Percentiles rank a stretch among this genome's conserved stretches.
These are phyloP conservation scores for Cyclotella choctawhatcheeana DNA, from an alignment of 108 stramenopile species.

Conservation along the genomic window DNA sequence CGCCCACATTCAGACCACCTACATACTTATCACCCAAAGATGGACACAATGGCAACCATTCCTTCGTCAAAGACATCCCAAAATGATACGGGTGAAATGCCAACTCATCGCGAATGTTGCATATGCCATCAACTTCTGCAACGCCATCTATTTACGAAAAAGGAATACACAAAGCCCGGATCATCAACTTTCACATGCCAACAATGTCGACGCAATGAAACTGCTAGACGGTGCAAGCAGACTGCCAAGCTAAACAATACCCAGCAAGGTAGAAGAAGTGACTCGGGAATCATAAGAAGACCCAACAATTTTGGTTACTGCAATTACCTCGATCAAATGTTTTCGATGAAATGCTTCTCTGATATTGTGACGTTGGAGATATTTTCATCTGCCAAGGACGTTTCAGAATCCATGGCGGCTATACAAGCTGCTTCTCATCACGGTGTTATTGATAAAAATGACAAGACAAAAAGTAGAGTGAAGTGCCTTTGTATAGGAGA, in stretches of 20 bases:
- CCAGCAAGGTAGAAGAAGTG: conserved; percentile 35
- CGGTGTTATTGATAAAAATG: conserved; percentile 5
- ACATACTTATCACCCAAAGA: too few relatives aligned
- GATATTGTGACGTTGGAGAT: conserved; percentile 45
- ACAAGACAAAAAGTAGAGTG: conserved; percentile 18
- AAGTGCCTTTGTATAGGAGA: conserved; percentile 58
- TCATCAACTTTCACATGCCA: conserved; percentile 18
- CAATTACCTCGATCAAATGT: conserved; percentile 54
- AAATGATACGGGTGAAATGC: too few relatives aligned
- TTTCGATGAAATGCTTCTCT: conserved; percentile 54
- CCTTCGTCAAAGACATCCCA: too few relatives aligned
- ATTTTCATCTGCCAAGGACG: conserved; percentile 51
- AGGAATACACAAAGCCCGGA: conserved; percentile 10
- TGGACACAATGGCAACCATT: too few relatives aligned
- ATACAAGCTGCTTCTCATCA: conserved; percentile 49
- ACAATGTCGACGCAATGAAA: conserved; percentile 38
- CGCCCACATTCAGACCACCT: too few relatives aligned
- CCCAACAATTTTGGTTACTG: conserved; percentile 64
- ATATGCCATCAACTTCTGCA: background rate
- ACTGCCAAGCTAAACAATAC: conserved; percentile 17
- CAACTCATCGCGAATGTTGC: conserved; percentile 3
- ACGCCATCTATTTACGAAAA: conserved; percentile 8
- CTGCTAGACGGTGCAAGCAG: conserved; percentile 31
- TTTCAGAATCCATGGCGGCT: conserved; percentile 61
- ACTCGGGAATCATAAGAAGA: conserved; percentile 42